phyloP scores from a whole-genome alignment of 768 basidiomycete species.

The Boletus speciosus region DNA sequence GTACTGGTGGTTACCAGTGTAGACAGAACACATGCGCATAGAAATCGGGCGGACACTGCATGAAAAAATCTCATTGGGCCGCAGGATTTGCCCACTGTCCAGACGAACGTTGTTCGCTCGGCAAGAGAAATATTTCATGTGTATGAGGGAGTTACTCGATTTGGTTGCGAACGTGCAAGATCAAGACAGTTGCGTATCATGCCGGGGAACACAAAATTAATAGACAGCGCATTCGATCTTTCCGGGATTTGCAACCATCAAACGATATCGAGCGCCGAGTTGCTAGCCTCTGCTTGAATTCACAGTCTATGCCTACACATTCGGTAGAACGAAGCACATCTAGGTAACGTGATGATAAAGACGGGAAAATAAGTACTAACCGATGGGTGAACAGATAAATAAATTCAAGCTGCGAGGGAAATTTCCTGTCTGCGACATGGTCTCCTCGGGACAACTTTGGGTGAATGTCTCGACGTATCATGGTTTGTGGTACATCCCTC shows the following conservation, averaged over 20 bases:
- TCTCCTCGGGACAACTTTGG: neutral
- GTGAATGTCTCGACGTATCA: neutral
- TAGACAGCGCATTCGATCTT: neutral
- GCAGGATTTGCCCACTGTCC: slow-evolving; percentile 13
- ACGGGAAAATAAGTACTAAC: slow-evolving; percentile 2
- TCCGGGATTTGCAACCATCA: neutral
- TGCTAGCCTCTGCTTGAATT: neutral
- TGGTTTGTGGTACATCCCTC: neutral
- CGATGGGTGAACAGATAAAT: neutral
- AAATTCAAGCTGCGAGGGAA: neutral
- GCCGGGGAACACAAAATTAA: neutral
- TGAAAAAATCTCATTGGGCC: slow-evolving; percentile 16
- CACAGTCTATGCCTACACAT: slow-evolving; percentile 1
- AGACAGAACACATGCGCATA: neutral
- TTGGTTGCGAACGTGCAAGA: slow-evolving; percentile 23
- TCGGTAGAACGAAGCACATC: neutral
- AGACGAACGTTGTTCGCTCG: slow-evolving; percentile 30
- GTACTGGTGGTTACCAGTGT: neutral
- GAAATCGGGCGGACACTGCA: neutral
- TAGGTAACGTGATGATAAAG: neutral
- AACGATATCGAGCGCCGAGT: neutral
- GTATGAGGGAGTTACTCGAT: slow-evolving; percentile 15
- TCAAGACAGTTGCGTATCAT: neutral
- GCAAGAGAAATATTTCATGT: neutral
- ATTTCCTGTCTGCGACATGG: neutral